phyloP scores from a whole-genome alignment of 139 green algal species.

The Coelastrella sp. region DNA sequence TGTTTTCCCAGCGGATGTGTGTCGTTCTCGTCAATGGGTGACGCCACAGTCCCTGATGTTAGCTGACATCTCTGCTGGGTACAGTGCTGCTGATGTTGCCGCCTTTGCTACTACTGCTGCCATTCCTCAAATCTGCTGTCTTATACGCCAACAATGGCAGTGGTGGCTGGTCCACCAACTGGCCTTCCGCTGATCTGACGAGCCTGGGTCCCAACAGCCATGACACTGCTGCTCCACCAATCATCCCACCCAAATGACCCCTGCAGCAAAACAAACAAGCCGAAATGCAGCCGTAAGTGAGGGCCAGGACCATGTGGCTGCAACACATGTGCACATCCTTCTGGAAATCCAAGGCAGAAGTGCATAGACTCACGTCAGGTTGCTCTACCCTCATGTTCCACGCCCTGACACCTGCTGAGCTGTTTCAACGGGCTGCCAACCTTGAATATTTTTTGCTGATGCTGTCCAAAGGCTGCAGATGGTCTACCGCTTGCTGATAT shows the following conservation, averaged over 20 bases:
- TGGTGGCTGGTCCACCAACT: neutral
- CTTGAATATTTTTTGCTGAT: too few relatives aligned
- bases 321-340: neutral
- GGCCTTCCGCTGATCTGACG: conserved; percentile 9
- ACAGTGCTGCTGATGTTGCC: neutral
- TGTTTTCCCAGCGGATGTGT: too few relatives aligned
- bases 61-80: neutral
- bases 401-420: too few relatives aligned
- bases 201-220: conserved; percentile 64
- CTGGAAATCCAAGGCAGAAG: neutral
- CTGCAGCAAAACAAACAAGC: conserved; percentile 41
- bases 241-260: conserved; percentile 71
- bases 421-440: too few relatives aligned
- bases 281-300: too few relatives aligned
- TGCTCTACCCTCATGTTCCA: too few relatives aligned
- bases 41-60: neutral
- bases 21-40: too few relatives aligned
- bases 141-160: conserved; percentile 17
- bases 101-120: neutral
- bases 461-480: neutral
- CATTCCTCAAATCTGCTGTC: neutral
- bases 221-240: conserved; percentile 61
- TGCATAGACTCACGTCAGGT: neutral
- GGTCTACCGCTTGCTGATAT: neutral
- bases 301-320: neutral